These are phyloP conservation scores for Capniomyces stellatus DNA, from an alignment of 371 early-diverging fungal genomes.

Conservation along the genomic window DNA sequence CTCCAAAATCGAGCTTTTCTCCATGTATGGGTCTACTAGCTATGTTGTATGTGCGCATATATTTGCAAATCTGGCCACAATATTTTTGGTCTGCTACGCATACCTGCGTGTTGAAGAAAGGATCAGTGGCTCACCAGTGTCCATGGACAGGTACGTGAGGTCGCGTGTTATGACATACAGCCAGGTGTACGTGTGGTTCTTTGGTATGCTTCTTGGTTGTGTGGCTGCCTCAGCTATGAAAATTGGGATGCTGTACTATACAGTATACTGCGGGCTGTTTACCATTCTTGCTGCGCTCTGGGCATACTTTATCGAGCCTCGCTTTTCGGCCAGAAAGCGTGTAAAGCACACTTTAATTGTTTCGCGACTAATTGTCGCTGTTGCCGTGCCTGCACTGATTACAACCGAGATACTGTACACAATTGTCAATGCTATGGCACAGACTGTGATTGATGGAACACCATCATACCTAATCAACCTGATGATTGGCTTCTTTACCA, in stretches of 20 bases:
- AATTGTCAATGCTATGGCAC: not conserved
- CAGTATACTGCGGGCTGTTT: not conserved
- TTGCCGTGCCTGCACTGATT: not conserved
- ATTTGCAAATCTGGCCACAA: not conserved
- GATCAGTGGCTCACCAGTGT: not conserved
- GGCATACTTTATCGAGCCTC: not conserved
- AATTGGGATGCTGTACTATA: not conserved
- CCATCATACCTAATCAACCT: not conserved
- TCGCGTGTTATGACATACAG: not conserved
- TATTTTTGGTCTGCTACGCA: not conserved
- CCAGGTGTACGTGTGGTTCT: not conserved
- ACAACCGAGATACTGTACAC: not conserved
- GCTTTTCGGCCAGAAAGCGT: not conserved
- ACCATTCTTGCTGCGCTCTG: not conserved
- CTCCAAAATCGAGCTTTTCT: not conserved
- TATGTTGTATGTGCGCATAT: not conserved
- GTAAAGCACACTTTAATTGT: not conserved
- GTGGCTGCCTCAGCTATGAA: not conserved
- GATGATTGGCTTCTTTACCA: not conserved
- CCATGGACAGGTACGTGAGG: not conserved
- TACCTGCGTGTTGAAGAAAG: not conserved
- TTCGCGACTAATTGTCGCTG: not conserved
- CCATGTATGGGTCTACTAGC: not conserved
- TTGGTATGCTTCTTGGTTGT: not conserved
- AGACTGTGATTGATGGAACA: conserved; percentile 1